Conservation (phyloP, 2,329 filamentous ascomycete genomes). For the Claviceps lovelessii region DNA sequence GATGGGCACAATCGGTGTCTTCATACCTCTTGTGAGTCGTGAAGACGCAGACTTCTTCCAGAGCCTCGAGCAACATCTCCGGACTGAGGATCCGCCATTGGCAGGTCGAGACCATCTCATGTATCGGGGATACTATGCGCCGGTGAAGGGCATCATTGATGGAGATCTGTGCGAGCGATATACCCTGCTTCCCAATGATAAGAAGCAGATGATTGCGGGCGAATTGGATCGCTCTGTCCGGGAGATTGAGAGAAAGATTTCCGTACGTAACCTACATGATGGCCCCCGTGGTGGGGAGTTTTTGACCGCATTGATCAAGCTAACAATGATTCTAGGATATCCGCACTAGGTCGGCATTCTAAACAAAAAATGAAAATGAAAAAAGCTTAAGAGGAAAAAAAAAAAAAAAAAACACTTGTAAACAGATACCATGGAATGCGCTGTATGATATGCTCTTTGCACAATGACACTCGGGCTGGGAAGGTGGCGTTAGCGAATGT, state of each 20-base stretch:
- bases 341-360: slow-evolving; percentile 45
- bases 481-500: slow-evolving; percentile 19
- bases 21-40: slow-evolving; percentile 80
- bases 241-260: slow-evolving; percentile 94
- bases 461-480: slow-evolving; percentile 14
- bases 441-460: slow-evolving; percentile 12
- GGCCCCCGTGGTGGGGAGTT: not conserved
- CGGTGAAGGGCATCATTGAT: slow-evolving; percentile 92
- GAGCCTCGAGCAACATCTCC: slow-evolving; percentile 74
- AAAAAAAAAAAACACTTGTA: not conserved
- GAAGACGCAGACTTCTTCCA: slow-evolving; percentile 98
- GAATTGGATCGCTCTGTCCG: slow-evolving; percentile 82
- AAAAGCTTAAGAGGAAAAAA: too few species aligned
- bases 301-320: slow-evolving; percentile 1
- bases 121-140: slow-evolving; percentile 89
- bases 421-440: not conserved
- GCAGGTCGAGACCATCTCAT: slow-evolving; percentile 90
- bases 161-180: slow-evolving; percentile 93
- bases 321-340: slow-evolving; percentile 31
- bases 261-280: slow-evolving; percentile 28
- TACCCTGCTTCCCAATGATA: slow-evolving; percentile 67
- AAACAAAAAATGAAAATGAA: slow-evolving; percentile 11
- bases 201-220: slow-evolving; percentile 87
- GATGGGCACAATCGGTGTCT: slow-evolving; percentile 83
- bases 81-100: slow-evolving; percentile 72